Conservation (phyloP, 129 eudicot species). For the Ambrosia trifida region DNA sequence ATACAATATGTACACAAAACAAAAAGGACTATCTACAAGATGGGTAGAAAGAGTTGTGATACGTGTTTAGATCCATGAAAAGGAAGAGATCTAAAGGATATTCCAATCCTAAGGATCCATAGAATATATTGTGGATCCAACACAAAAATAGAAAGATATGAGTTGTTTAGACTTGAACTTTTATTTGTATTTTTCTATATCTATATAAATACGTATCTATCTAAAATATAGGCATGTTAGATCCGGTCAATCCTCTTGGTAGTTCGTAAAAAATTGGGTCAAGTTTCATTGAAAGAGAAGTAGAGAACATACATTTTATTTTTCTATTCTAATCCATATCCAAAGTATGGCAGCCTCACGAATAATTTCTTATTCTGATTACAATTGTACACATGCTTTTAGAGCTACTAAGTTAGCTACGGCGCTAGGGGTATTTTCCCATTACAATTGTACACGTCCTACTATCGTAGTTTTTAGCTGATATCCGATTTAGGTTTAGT, state of each 20-base stretch:
- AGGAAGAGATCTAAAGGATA: conserved; percentile 3
- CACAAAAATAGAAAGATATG: not conserved
- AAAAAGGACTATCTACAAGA: not conserved
- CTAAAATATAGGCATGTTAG: not conserved
- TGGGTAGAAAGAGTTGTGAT: conserved; percentile 15
- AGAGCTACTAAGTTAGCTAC: not conserved
- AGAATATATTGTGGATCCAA: conserved; percentile 6
- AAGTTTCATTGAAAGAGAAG: conserved; percentile 7
- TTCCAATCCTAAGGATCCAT: conserved; percentile 17
- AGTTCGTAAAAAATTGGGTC: not conserved
- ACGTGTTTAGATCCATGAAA: not conserved
- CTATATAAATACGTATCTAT: conserved; percentile 12
- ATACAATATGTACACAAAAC: not conserved
- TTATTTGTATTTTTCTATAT: not conserved
- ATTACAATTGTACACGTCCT: too few species aligned
- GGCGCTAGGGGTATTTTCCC: too few species aligned
- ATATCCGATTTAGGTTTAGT: not conserved
- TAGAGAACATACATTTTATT: not conserved
- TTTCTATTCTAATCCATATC: not conserved
- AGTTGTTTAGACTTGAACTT: not conserved
- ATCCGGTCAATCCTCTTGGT: conserved; percentile 11
- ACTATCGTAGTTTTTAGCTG: not conserved
- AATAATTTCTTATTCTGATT: not conserved
- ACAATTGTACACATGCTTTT: not conserved
- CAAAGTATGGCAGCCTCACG: not conserved